Evolutionary conservation across 2,329 filamentous ascomycete genomes (phyloP).

Genomic region (Ceratocystis harringtonii): DNA sequence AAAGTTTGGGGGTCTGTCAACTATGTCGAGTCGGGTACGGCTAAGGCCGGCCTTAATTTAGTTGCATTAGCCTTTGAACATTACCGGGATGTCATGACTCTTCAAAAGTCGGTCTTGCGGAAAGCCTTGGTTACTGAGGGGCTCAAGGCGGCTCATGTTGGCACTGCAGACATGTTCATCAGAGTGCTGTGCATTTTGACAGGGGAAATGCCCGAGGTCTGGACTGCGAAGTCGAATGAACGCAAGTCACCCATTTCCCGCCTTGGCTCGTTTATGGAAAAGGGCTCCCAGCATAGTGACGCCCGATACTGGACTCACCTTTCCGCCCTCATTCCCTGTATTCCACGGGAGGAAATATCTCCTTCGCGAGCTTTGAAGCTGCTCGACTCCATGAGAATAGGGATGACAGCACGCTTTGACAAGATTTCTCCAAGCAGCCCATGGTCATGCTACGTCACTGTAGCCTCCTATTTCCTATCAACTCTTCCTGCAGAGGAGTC

Average conservation of each 20-base stretch:
- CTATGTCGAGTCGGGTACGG: slow-evolving; percentile 40
- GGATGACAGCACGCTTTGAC: slow-evolving; percentile 62
- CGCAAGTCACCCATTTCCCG: slow-evolving; percentile 40
- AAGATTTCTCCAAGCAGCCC: slow-evolving; percentile 52
- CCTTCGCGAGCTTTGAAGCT: slow-evolving; percentile 43
- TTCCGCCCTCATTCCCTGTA: slow-evolving; percentile 43
- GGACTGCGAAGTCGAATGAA: slow-evolving; percentile 34
- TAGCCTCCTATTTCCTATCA: slow-evolving; percentile 39
- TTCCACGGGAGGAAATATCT: slow-evolving; percentile 34
- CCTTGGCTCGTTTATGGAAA: slow-evolving; percentile 59
- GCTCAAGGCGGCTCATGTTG: slow-evolving; percentile 54
- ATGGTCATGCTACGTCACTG: slow-evolving; percentile 61
- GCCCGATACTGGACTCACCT: slow-evolving; percentile 59
- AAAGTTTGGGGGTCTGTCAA: slow-evolving; percentile 52
- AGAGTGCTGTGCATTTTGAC: slow-evolving; percentile 54
- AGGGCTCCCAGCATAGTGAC: slow-evolving; percentile 67
- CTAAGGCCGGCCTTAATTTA: slow-evolving; percentile 38
- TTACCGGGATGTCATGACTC: slow-evolving; percentile 32
- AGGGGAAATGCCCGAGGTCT: slow-evolving; percentile 48
- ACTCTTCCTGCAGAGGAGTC: slow-evolving; percentile 33
- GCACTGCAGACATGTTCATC: slow-evolving; percentile 59
- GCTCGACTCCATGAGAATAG: slow-evolving; percentile 51
- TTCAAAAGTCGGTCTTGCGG: slow-evolving; percentile 36
- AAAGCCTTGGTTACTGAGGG: slow-evolving; percentile 55
- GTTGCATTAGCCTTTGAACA: slow-evolving; percentile 35